These are phyloP conservation scores for Chlorella variabilis DNA, from an alignment of 163 green algal genomes.

Conservation along the genomic window DNA sequence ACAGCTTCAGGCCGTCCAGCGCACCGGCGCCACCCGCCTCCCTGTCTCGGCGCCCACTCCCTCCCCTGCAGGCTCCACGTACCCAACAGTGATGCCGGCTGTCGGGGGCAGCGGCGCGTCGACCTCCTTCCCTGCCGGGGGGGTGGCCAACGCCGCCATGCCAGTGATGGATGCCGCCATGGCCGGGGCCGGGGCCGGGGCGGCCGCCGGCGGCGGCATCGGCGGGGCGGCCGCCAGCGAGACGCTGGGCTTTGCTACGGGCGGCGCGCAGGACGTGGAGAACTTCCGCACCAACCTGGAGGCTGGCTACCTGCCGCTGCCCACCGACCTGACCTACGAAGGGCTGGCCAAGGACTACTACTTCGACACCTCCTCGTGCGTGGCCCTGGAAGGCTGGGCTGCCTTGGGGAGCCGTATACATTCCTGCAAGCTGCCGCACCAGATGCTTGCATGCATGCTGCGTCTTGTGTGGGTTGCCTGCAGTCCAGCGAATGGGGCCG, in stretches of 20 bases:
- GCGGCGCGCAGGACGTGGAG: constrained; percentile 21
- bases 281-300: constrained; percentile 47
- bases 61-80: no score
- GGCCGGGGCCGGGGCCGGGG: neutral
- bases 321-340: constrained; percentile 37
- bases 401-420: no score
- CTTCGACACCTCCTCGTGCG: constrained; percentile 34
- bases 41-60: no score
- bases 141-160: neutral
- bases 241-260: neutral
- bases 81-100: neutral
- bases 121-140: no score
- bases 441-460: no score
- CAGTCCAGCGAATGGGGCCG: neutral
- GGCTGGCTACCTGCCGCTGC: constrained; percentile 34
- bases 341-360: constrained; percentile 50
- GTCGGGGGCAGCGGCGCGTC: no score
- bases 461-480: neutral
- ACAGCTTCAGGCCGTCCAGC: no score
- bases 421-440: no score
- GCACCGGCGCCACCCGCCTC: no score
- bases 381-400: neutral
- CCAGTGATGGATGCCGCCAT: neutral
- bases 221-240: neutral
- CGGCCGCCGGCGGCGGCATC: no score